These are phyloP conservation scores for Candida hungchunana DNA, from an alignment of 805 yeast genomes.

Conservation along the genomic window DNA sequence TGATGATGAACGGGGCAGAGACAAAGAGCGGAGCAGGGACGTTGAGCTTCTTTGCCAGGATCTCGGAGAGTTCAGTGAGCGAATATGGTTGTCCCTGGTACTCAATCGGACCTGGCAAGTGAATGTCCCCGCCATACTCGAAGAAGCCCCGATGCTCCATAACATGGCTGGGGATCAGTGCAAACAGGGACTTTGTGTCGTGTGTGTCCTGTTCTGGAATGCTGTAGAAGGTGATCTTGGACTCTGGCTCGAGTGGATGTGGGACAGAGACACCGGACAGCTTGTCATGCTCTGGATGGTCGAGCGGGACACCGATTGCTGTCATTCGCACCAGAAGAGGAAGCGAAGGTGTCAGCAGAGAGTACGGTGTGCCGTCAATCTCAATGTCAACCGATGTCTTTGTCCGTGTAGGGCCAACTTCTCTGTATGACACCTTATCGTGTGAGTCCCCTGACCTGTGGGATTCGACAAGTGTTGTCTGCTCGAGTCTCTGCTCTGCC, in stretches of 20 bases:
- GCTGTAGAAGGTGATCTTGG: conserved; percentile 4
- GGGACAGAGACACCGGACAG: neutral
- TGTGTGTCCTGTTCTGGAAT: conserved; percentile 2
- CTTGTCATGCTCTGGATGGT: conserved; percentile 9
- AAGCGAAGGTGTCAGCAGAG: conserved; percentile 13
- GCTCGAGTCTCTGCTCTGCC: neutral
- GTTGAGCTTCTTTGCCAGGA: conserved; percentile 4
- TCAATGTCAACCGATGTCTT: conserved; percentile 7
- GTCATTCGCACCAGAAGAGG: conserved; percentile 15
- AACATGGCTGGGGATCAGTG: conserved; percentile 22
- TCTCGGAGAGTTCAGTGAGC: conserved; percentile 7
- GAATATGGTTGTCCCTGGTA: conserved; percentile 7
- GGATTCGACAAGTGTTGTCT: neutral
- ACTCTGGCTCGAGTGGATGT: conserved; percentile 7
- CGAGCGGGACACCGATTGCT: conserved; percentile 19
- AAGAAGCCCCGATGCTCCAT: conserved; percentile 14
- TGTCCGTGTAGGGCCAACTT: neutral
- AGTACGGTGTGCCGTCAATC: conserved; percentile 5
- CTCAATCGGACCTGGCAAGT: conserved; percentile 8
- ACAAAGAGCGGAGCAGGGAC: conserved; percentile 14
- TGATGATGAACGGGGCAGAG: conserved; percentile 13
- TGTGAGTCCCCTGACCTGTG: conserved; percentile 1
- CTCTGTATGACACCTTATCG: neutral
- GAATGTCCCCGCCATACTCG: neutral
- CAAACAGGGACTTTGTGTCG: conserved; percentile 8